phyloP scores from a whole-genome alignment of 805 yeast genomes.

The Nakazawaea wickerhamii region DNA sequence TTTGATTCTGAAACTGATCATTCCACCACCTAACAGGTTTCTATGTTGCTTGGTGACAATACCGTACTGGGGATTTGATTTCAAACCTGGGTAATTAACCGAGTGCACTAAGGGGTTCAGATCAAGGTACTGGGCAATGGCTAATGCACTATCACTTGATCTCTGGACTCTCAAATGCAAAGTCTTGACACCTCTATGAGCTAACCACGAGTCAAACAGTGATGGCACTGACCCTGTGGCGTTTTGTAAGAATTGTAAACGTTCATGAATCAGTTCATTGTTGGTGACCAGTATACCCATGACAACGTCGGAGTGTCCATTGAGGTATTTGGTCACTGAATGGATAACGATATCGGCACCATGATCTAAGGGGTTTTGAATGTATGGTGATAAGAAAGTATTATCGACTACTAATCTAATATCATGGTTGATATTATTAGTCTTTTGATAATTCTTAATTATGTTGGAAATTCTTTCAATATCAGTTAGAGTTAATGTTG shows the following conservation, averaged over 20 bases:
- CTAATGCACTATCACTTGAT: conserved; percentile 59
- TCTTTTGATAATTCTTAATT: conserved; percentile 34
- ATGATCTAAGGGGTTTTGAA: conserved; percentile 73
- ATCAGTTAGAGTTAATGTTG: conserved; percentile 76
- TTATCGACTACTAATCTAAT: conserved; percentile 75
- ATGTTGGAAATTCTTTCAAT: conserved; percentile 55
- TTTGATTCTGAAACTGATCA: conserved; percentile 79
- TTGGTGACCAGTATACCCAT: conserved; percentile 79
- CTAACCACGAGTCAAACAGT: conserved; percentile 88
- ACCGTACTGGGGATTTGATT: conserved; percentile 54
- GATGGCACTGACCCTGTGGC: conserved; percentile 89
- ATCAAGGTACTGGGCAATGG: conserved; percentile 61
- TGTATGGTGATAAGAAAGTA: conserved; percentile 83
- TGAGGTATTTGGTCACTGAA: conserved; percentile 85
- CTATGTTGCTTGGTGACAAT: conserved; percentile 74
- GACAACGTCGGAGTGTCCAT: conserved; percentile 90
- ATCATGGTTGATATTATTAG: conserved; percentile 41
- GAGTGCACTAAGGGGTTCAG: conserved; percentile 46
- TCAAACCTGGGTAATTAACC: conserved; percentile 83
- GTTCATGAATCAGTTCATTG: conserved; percentile 51
- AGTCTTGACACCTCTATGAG: conserved; percentile 88
- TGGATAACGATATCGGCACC: conserved; percentile 90
- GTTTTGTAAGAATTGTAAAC: conserved; percentile 73
- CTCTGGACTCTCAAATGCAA: conserved; percentile 74
- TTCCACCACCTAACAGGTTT: conserved; percentile 85